Evolutionary conservation across 768 basidiomycete genomes (phyloP), one percentile per base, ranked within the genome.

Genomic region (Kwoniella shandongensis): DNA sequence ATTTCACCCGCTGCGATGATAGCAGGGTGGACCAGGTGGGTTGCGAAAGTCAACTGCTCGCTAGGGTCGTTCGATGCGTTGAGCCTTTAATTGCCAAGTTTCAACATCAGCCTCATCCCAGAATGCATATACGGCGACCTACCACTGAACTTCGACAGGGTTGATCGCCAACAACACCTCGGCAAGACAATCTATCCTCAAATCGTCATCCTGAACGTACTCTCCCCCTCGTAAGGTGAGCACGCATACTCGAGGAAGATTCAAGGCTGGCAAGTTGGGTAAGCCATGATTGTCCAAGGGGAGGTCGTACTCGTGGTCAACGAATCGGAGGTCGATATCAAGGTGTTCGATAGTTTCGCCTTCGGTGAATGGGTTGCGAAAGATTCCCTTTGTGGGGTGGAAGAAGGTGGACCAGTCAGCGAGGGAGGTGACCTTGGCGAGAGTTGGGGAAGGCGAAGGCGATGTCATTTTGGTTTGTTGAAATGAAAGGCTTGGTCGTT

Each of bases 251-350:
- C 49, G 48, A 18, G 71, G 71, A 1, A 73, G 54, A 39, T 67
- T 35, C 40, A 73, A 40, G 32, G 26, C 36, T 13, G 47, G 13
- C 1, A 32, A n/a, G 35, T 10, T 18, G 30, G 41, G 42, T 4
- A 20, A 35, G 17, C 20, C 32, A 38, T 47, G 32, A 20, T 12
- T 12, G 4, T 46, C 29, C 27, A 40, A 32, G 10, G 40, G 39
- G 18, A 23, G 22, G 25, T 49, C 38, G 15, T 41, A 42, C 12
- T 58, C 39, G 30, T 59, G 54, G 18, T 62, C 48, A 30, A 73
- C 66, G 57, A 63, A 73, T 10, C 71, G 58, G 6, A 73, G 52
- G 48, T 73, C 71, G 35, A 73, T 67, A 44, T 73, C 71, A 46
- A 73, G 61, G 50, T 73, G 71, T 46, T 69, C 65, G 49, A 73